Base-by-base conservation (phyloP, 768 basidiomycete genomes). In the Paxillus involutus region DNA sequence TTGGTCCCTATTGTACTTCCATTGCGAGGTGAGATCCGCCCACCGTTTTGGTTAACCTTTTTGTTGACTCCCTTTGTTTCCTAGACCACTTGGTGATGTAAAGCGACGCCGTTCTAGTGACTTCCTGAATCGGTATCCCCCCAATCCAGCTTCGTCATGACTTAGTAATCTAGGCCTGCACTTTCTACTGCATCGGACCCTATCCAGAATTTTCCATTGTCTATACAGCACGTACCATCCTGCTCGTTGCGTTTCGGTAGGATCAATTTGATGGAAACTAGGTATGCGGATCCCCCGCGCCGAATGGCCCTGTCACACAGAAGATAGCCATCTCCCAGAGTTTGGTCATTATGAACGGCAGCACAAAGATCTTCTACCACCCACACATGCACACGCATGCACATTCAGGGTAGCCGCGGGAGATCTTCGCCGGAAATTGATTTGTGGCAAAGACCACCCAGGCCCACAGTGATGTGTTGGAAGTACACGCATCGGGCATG, bases 1-100 rank as follows among this genome's bases (percentile, higher is more conserved):
- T 80, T 82, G 71, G 66, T 78, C 53, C 80, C 86, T 40, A 80
- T 86, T 10, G 82, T 94, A 21, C 78, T 91, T 52, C 91, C 90
- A 49, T 74, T 91, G 67, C 75, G 81, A 80, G 88, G 88, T 88
- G 67, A 64, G 84, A 72, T 60, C 61, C 62, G 59, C 42, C 57
- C 60, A 55, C 41, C 13, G 42, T 50, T 40, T 26, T 11, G 32
- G 24, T 26, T 42, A 8, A 47, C 33, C 14, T 40, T 35, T 14
- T 32, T 24, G 24, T 57, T 56, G 65, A 53, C n/a, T 53, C 43
- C 12, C 46, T 53, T 51, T 45, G 26, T 47, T 32, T 35, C n/a
- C 44, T 9, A 57, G 70, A 69, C 45, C 70, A 70, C 43, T 46
- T 66, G n/a, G 68, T 70, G 35, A 61, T 55, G 50, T 71, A 59